Evolutionary conservation across 257 asterid genomes (phyloP), one percentile per base, ranked within the genome.

Genomic region (Solanum lycopersicoides): DNA sequence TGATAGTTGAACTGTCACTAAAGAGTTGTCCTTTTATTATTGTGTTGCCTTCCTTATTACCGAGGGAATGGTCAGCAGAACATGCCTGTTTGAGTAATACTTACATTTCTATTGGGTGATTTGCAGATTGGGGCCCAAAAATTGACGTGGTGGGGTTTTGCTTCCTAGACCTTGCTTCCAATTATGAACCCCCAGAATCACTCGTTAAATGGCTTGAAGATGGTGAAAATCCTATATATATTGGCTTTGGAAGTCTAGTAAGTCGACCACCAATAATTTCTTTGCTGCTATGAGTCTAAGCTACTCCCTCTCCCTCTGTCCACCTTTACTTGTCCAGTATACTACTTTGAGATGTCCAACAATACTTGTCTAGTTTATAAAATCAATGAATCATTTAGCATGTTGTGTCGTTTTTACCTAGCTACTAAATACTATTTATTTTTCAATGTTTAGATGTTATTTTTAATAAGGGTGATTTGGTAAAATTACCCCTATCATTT

Each of bases 191-290:
- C 25, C 98, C 97, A 12, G 93, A 92, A 63, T 87, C 94, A 42
- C 98, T 96, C 50, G 92, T 93, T 86, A 92, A 93, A 90, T 96
- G 98, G 98, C 95, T 95, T 79, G 93, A 93, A 87, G 91, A 87
- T 53, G 98, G 94, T 88, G 83, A 90, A 91, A 90, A 87, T 89
- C 99, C 99, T 87, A 92, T 96, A 77, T 96, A 96, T 89, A 91
- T 96, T 84, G 99, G 99, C 42, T 96, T 96, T 86, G 99, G 99
- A 86, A 96, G 99, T 89, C 98, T 96, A 71, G 99, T 96, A 93
- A 94, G 99, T 93, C 76, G 75, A 50, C 73, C 68, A 21, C 60
- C 41, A 34, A 5, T 50, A 50, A 82, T 20, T 20, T 79, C 11
- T 28, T 79, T 50, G 45, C 45, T 82, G 63, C 85, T 82, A 30